Base-by-base conservation (phyloP, 495 filamentous ascomycete species). In the Xylaria venustula region DNA sequence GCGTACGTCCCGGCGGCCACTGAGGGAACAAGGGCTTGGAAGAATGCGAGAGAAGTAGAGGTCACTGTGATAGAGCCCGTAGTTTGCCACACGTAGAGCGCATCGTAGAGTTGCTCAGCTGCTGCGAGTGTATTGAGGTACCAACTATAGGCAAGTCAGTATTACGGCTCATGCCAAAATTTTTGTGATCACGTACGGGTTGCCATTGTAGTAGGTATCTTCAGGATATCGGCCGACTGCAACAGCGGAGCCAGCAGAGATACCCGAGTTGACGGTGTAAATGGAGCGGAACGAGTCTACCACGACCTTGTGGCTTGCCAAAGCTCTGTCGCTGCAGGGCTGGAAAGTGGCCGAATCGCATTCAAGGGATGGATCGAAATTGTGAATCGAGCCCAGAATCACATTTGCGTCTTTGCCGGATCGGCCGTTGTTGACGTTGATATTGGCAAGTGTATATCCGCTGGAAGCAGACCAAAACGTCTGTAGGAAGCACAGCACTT, bases 221-320 rank as follows among this genome's bases (percentile, higher is more conserved):
- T 90, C 87, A 1, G 86, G 68, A 66, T 92, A 92, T 20, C 89
- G 72, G 45, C 89, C 89, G 8, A 89, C 78, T 14, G 87, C 85
- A 20, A 85, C 81, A 4, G 85, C 85, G 11, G 71, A 66, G 12
- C 83, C 81, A 9, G 76, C 66, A 19, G 75, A 11, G 22, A 76
- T 72, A 8, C 78, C 79, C 2, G 66, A 64, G 75, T 89, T 89
- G 66, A 89, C 72, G n/a, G 66, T 58, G 66, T 88, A 89, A 41
- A 84, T 64, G 7, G 73, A 70, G 11, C 87, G 79, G 77, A 90
- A 89, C 2, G 84, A 83, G 64, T 89, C 85, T 4, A 84, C 81
- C 3, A 85, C 74, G 2, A 69, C 78, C 70, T 90, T 87, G 72
- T 88, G 85, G 63, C 86, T 90, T 22, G 85, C 76, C 36, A 91